Base-by-base conservation (phyloP, 345 rosid genomes). In the Populus ilicifolia region DNA sequence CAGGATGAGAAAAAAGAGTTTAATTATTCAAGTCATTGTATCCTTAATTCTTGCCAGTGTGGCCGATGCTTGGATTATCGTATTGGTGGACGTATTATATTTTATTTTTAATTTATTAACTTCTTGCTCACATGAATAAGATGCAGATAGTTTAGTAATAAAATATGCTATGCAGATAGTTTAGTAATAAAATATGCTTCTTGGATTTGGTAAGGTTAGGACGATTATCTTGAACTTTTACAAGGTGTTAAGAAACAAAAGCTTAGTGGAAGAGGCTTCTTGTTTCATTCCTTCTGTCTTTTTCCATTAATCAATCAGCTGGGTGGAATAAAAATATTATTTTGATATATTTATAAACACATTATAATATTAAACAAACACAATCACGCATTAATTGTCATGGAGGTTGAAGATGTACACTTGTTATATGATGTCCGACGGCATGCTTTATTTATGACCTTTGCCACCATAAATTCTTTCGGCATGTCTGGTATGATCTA, bases 21-120 rank as follows among this genome's bases (percentile, higher is more conserved):
- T 46, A 18, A 72, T 43, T 70, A 18, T 44, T 61, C 54, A 73
- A 39, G 44, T 61, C 67, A 25, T 35, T 75, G 75, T 72, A 79
- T 13, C 25, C 65, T 78, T 59, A 33, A 14, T 71, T 18, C 77
- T 44, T 21, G 46, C 44, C 70, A 6, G n/a, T 21, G 12, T 23
- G 61, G 66, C 52, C 66, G 23, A 54, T 25, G 23, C 72, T 52
- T 25, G 38, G 23, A 52, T 23, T 48, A 67, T 35, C 17, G 11
- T 25, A 52, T 75, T 73, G 63, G 39, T 33, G 41, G 43, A 50
- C 80, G 76, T 80, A 71, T 25, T 78, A 75, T 72, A 75, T 2
- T 77, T 72, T 69, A 75, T 2, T 77, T 72, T 75, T 77, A 73
- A 48, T 80, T 46, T 56, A 75, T 67, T 35, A 48, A 75, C 46